Base-by-base conservation (phyloP, 768 basidiomycete genomes). In the Pisolithus tinctorius region DNA sequence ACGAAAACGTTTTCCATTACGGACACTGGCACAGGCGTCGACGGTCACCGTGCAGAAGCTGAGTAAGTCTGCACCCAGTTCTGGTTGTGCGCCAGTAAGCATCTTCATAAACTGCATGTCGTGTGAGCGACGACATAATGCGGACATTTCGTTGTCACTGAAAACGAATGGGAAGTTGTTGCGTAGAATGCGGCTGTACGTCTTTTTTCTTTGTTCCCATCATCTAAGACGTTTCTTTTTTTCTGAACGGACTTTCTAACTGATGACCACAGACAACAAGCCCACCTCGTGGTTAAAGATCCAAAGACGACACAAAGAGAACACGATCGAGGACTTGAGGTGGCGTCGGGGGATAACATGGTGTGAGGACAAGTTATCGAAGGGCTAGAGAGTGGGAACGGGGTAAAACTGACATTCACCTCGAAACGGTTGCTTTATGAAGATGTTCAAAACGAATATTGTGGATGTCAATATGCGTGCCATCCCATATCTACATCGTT, bases 111-210 rank as follows among this genome's bases (percentile, higher is more conserved):
- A 38, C 37, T 38, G 37, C 6, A 14, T 38, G 17, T 8, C 37
- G 13, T 13, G 17, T 9, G 13, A 7, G 37, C 6, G 17, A 6
- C 37, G 14, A 13, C 37, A 20, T 20, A 20, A 38, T 38, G 37
- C 37, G 1, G 17, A 38, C 6, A 13, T 14, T 38, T 17, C 37
- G 6, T 2, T 20, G 20, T 20, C 20, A 38, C 6, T 2, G 60
- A 71, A 78, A 10, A 75, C 83, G 34, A 92, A 92, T 55, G 72
- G 83, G 54, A 91, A 90, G 65, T 69, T 93, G 17, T 67, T 93
- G n/a, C 68, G 93, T 49, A 76, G 91, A 25, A 88, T 94, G 84
- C 76, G 80, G 56, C 64, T 95, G 92, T 93, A 56, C 36, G 17
- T 51, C 36, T 23, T n/a, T 38, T 31, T 16, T 40, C 37, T 25